phyloP scores from a whole-genome alignment of 257 asterid species.

The Nicotiana attenuata region DNA sequence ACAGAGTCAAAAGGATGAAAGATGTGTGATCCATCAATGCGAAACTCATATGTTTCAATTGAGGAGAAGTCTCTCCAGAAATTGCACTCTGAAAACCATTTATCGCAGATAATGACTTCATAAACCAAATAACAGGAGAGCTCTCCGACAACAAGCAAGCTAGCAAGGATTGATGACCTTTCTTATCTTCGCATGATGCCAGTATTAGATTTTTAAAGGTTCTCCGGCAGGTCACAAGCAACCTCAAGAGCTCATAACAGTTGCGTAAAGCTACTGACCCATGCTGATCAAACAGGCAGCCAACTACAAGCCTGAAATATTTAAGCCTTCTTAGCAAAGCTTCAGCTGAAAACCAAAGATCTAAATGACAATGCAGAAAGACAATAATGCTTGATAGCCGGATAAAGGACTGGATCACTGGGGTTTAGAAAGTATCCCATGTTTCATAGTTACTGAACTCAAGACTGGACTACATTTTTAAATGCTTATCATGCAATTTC shows the following conservation, averaged over 20 bases:
- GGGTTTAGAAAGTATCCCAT: too few relatives aligned
- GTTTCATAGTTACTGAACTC: too few relatives aligned
- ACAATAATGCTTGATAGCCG: neutral
- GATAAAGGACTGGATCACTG: neutral
- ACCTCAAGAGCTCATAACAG: constrained; percentile 44
- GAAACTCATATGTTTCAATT: constrained; percentile 36
- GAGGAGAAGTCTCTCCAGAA: constrained; percentile 38
- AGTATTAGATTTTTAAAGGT: constrained; percentile 46
- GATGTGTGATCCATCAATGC: constrained; percentile 71
- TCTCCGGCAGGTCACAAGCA: constrained; percentile 80
- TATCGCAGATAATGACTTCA: constrained; percentile 56
- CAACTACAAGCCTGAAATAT: constrained; percentile 69
- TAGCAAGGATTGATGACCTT: constrained; percentile 31
- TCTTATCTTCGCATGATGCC: constrained; percentile 46
- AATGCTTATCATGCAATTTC: too few relatives aligned
- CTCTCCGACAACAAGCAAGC: constrained; percentile 21
- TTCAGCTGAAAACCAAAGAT: neutral
- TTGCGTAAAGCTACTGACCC: constrained; percentile 16
- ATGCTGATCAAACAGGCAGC: constrained; percentile 45
- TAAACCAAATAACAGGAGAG: constrained; percentile 68
- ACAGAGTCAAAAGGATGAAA: constrained; percentile 35
- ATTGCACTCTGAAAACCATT: constrained; percentile 39
- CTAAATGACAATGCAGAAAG: neutral
- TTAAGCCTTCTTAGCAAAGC: constrained; percentile 3
- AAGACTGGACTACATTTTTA: too few relatives aligned